Evolutionary conservation across 2,329 filamentous ascomycete genomes (phyloP).

Genomic region (Cladobotryum protrusum): DNA sequence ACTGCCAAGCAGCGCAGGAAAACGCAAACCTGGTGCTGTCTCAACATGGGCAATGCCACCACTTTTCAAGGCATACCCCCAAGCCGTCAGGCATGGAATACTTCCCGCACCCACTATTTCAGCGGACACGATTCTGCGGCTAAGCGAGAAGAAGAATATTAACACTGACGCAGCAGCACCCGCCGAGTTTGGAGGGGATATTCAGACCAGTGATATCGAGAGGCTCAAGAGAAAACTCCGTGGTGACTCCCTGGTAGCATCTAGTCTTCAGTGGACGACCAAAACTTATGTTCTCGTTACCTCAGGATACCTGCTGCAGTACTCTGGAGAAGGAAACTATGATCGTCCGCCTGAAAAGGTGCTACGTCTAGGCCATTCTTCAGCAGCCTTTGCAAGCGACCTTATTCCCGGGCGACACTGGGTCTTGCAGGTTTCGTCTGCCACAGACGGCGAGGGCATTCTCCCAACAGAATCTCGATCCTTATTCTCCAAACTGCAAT

Average conservation of each 20-base stretch:
- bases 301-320: conserved; percentile 69
- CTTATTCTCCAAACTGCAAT: conserved; percentile 58
- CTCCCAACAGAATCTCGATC: conserved; percentile 49
- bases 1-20: conserved; percentile 8
- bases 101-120: conserved; percentile 62
- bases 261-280: conserved; percentile 17
- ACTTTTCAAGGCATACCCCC: conserved; percentile 80
- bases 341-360: conserved; percentile 70
- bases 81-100: conserved; percentile 69
- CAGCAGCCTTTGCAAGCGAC: conserved; percentile 74
- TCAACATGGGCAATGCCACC: conserved; percentile 62
- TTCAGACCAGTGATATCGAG: conserved; percentile 4
- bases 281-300: conserved; percentile 69
- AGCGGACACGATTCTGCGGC: conserved; percentile 61
- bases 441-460: conserved; percentile 52
- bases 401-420: conserved; percentile 73
- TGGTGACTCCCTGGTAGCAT: conserved; percentile 8
- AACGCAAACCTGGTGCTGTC: conserved; percentile 12
- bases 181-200: conserved; percentile 1
- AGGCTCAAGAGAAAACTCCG: conserved; percentile 16
- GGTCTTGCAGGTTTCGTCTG: conserved; percentile 69
- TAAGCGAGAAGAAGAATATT: conserved; percentile 44
- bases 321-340: conserved; percentile 61
- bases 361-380: conserved; percentile 64
- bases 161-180: conserved; percentile 15